Base-by-base conservation (phyloP, 1,284 basidiomycete genomes). In the Apiotrichum domesticum region DNA sequence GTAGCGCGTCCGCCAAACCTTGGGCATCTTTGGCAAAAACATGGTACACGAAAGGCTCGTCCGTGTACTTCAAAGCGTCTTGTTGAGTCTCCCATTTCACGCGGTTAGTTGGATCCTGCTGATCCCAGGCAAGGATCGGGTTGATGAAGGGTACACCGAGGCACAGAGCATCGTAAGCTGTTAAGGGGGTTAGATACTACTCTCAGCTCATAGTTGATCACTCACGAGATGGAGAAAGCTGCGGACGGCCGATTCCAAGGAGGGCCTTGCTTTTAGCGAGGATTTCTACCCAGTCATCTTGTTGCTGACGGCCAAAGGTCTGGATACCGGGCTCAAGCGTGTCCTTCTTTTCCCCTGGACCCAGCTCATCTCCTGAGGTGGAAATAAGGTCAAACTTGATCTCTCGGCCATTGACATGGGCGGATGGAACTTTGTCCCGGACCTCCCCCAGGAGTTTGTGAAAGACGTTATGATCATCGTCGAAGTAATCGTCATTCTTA, bases 81-180 rank as follows among this genome's bases (percentile, higher is more conserved):
- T 78, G 76, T 64, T 78, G 76, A 13, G 72, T 61, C 9, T 55
- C 15, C 78, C 77, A 79, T 37, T 60, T 54, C 2, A 54, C 35
- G 45, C 70, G 66, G 58, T 78, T 60, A 8, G 66, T 54, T 0
- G 73, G 76, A 42, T 78, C 51, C 3, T 68, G 50, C 2, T 53
- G 35, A 51, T 76, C 67, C 69, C 71, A 74, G 29, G 64, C 43
- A 10, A 51, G 11, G 43, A 77, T 62, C 1, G 73, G 72, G 59
- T 79, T 79, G 62, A 79, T 74, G 63, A 79, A 79, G 8, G 77
- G 77, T 11, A 79, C 72, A 6, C 77, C 78, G 33, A 78, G 58
- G 42, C 78, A 79, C 8, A 80, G 63, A 1, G 74, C 77, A 50
- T 78, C 77, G 61, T 76, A 79, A 0, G 77, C 76, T 55, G 66